Evolutionary conservation across 2,329 filamentous ascomycete species (phyloP), one percentile per base, ranked within the genome.

Genomic region (Mariannaea sp.): DNA sequence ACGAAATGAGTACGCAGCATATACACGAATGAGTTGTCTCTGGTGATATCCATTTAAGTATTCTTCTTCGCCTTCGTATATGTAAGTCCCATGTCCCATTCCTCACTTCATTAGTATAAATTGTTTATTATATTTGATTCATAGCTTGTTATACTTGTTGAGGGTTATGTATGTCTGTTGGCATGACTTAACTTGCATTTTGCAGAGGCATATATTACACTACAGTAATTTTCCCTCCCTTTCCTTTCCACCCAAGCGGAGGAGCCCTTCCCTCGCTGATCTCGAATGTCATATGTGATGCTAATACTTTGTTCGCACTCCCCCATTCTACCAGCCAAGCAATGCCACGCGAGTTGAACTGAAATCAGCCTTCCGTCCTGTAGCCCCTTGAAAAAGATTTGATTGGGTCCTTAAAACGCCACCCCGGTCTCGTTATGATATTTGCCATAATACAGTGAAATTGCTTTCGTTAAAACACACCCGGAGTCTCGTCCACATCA

Each of bases 251-350:
- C 17, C n/a, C n/a, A n/a, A n/a, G 14, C 32, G 8, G 17, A 7
- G 7, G 5, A 7, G 7, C 14, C 30, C n/a, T 9, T 35, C 4
- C 7, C 32, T 35, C 4, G n/a, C 29, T 30, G 32, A 7, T 13
- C 10, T 35, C 32, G 5, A 16, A 14, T 35, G 14, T 35, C 17
- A 17, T n/a, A 5, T 7, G 32, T 32, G 20, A 26, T 30, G 8
- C n/a, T 22, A 27, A 48, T 47, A 17, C 17, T 54, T n/a, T 48
- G 33, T 29, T 39, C 40, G 45, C 45, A 47, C 36, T 40, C 32
- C 49, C 19, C 49, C 19, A 24, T n/a, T 54, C 45, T 54, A 53
- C 50, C 43, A 30, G 30, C 14, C 43, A 33, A 47, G 36, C 32
- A 42, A 53, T 40, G 38, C 17, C 32, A 17, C 7, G 19, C 16